Conservation (phyloP, 2,329 filamentous ascomycete genomes). For the Talaromyces islandicus region DNA sequence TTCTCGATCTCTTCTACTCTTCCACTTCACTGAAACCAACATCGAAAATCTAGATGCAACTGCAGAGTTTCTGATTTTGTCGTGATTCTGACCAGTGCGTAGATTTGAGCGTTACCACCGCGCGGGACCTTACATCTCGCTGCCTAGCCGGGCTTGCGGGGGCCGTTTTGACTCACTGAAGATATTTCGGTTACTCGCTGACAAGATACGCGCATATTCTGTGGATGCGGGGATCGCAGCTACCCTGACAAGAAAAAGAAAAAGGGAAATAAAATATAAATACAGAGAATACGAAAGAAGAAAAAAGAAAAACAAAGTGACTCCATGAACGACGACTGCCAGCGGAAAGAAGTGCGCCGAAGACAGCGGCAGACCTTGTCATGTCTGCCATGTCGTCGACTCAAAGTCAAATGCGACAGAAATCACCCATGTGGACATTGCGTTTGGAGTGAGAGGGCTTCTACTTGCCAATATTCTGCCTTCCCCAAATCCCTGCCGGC, state of each 20-base stretch:
- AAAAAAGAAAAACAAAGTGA: not conserved
- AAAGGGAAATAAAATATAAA: not conserved
- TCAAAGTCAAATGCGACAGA: slow-evolving; percentile 13
- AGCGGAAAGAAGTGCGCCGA: slow-evolving; percentile 9
- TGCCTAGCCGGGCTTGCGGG: not conserved
- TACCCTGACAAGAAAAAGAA: not conserved
- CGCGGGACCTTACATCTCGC: not conserved
- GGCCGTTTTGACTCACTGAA: not conserved
- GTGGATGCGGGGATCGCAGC: not conserved
- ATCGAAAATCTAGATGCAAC: not conserved
- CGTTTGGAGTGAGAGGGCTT: slow-evolving; percentile 11
- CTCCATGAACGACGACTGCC: slow-evolving; percentile 1
- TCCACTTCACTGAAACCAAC: not conserved
- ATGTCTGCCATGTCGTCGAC: slow-evolving; percentile 11
- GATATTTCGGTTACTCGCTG: not conserved
- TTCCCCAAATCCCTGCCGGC: slow-evolving; percentile 4
- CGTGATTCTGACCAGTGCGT: not conserved
- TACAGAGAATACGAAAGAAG: not conserved
- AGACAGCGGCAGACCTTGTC: slow-evolving; percentile 12
- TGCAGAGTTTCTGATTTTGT: not conserved
- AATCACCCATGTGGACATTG: slow-evolving; percentile 11
- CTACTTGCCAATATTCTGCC: slow-evolving; percentile 7
- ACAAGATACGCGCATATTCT: not conserved
- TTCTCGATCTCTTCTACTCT: not conserved
- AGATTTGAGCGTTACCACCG: not conserved